These are phyloP conservation scores for Elaeis oleifera DNA, from an alignment of 202 grass and related monocot genomes.

Conservation along the genomic window DNA sequence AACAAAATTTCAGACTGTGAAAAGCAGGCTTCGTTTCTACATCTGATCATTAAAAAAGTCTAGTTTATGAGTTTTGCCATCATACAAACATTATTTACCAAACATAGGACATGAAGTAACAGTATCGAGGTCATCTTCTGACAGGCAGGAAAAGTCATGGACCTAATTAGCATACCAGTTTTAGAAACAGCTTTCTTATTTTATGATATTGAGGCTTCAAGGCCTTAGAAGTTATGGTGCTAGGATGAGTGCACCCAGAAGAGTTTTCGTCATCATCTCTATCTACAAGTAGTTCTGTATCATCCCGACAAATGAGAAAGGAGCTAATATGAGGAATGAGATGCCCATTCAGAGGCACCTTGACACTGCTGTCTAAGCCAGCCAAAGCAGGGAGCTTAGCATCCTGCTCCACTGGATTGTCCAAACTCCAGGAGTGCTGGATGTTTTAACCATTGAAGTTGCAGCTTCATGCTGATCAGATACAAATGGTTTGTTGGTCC, in stretches of 20 bases:
- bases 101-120: too few relatives aligned
- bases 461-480: conserved; percentile 8
- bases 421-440: conserved; percentile 41
- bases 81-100: too few relatives aligned
- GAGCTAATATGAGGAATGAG: conserved; percentile 35
- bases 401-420: conserved; percentile 54
- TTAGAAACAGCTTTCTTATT: conserved; percentile 61
- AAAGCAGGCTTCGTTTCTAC: conserved; percentile 55
- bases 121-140: too few relatives aligned
- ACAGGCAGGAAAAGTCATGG: too few relatives aligned
- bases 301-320: conserved; percentile 38
- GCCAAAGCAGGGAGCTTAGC: conserved; percentile 61
- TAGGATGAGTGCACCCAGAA: conserved; percentile 75
- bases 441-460: conserved; percentile 12
- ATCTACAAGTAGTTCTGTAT: conserved; percentile 43
- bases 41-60: conserved; percentile 45
- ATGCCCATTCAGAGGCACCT: conserved; percentile 47
- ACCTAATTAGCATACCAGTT: conserved; percentile 32
- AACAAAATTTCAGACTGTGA: conserved; percentile 63
- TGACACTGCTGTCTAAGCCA: conserved; percentile 81
- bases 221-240: conserved; percentile 49
- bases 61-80: too few relatives aligned
- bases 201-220: conserved; percentile 44
- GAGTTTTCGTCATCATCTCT: conserved; percentile 79
- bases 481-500: conserved; percentile 26